Conservation (phyloP, 2,329 filamentous ascomycete genomes). For the Aspergillus sp. region DNA sequence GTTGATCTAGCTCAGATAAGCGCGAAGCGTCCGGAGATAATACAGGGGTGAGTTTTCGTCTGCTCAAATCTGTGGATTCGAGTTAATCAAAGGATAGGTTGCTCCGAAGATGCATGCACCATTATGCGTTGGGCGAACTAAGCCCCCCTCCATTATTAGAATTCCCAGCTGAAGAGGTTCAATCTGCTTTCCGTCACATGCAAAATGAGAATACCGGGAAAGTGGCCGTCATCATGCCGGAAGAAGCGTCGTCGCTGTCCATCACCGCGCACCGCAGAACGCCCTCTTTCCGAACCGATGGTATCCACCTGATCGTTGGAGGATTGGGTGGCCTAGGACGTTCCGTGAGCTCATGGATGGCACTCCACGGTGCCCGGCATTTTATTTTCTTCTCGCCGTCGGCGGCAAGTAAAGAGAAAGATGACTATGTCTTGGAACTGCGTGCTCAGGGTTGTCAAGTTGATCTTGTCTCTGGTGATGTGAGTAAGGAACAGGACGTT, state of each 20-base stretch:
- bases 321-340: constrained; percentile 21
- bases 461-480: constrained; percentile 7
- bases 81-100: background rate
- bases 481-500: constrained; percentile 9
- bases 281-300: constrained; percentile 24
- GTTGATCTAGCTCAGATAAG: background rate
- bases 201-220: constrained; percentile 42
- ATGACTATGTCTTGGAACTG: constrained; percentile 11
- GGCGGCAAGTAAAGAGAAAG: background rate
- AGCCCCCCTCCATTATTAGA: background rate
- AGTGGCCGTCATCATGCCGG: constrained; percentile 33
- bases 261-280: background rate
- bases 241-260: background rate
- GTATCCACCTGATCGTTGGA: constrained; percentile 18
- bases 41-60: background rate
- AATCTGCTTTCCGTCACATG: constrained; percentile 30
- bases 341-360: constrained; percentile 16
- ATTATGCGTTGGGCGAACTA: constrained; percentile 2
- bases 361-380: constrained; percentile 16
- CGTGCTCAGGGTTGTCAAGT: constrained; percentile 3
- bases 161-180: background rate
- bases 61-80: background rate
- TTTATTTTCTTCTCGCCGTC: constrained; percentile 17
- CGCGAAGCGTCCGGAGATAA: background rate
- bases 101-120: constrained; percentile 2